These are phyloP conservation scores for Penicillium bovifimosum DNA, from an alignment of 495 filamentous ascomycete species.

Conservation along the genomic window DNA sequence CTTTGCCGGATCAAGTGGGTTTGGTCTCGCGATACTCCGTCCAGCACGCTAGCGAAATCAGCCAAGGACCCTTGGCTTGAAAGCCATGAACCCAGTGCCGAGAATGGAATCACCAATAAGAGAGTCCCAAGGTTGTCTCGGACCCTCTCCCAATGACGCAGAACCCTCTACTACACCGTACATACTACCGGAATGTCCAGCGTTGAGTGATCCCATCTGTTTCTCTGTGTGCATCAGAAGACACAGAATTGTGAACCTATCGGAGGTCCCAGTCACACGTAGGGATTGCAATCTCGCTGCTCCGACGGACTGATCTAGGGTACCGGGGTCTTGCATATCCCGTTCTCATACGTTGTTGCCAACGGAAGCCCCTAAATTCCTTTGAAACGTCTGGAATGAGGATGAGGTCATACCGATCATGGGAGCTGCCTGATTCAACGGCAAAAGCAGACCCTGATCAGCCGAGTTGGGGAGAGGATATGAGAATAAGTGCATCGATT, in stretches of 20 bases:
- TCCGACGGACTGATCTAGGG: too few relatives aligned
- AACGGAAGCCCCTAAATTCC: background rate
- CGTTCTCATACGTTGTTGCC: background rate
- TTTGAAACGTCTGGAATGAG: background rate
- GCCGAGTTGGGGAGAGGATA: background rate
- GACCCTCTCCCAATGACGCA: background rate
- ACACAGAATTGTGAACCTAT: background rate
- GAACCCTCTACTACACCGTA: too few relatives aligned
- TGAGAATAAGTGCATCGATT: too few relatives aligned
- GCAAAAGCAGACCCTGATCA: background rate
- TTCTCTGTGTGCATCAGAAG: background rate
- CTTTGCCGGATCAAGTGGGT: background rate
- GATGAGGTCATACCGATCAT: conserved; percentile 5
- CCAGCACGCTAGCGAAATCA: conserved; percentile 1
- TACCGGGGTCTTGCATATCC: background rate
- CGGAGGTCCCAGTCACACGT: background rate
- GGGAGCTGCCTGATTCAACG: conserved; percentile 2
- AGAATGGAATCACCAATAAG: background rate
- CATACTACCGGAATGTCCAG: too few relatives aligned
- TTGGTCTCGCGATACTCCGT: background rate
- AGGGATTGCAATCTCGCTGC: background rate
- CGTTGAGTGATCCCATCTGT: background rate
- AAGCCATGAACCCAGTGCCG: background rate
- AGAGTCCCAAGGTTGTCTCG: background rate
- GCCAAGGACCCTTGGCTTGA: conserved; percentile 1